A percentile compares a stretch with the other conserved stretches of the same genome.
phyloP scores from a whole-genome alignment of 2,329 filamentous ascomycete species.

The Nemania bipapillata region DNA sequence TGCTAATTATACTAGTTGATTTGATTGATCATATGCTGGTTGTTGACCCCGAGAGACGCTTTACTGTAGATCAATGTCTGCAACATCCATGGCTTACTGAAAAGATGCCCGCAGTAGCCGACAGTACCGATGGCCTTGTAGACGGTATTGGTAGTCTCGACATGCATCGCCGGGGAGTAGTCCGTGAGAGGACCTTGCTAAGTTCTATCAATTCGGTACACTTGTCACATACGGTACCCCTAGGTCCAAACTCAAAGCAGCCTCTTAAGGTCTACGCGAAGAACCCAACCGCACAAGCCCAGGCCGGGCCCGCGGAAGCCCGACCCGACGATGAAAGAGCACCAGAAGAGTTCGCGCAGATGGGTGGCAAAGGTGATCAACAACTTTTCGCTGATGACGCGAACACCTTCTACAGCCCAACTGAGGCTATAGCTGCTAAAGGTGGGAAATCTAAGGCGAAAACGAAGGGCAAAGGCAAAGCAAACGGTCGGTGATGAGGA shows the following conservation, averaged over 20 bases:
- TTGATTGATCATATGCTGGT: constrained; percentile 95
- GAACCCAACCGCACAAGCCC: constrained; percentile 65
- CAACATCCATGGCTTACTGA: constrained; percentile 88
- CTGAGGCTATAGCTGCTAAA: constrained; percentile 52
- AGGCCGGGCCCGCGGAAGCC: constrained; percentile 65
- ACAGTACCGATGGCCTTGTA: constrained; percentile 92
- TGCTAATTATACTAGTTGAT: constrained; percentile 66
- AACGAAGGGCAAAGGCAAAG: constrained; percentile 45
- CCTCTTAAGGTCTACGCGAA: constrained; percentile 80
- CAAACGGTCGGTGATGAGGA: constrained; percentile 35
- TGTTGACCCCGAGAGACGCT: constrained; percentile 83
- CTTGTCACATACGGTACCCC: constrained; percentile 62
- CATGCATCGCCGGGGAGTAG: constrained; percentile 81
- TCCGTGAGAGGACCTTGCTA: constrained; percentile 85
- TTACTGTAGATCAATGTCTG: constrained; percentile 89
- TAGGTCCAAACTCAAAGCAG: constrained; percentile 67
- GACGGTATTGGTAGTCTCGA: constrained; percentile 85
- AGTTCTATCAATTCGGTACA: constrained; percentile 81
- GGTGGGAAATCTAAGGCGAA: constrained; percentile 44
- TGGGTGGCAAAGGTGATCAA: constrained; percentile 88
- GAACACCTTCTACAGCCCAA: constrained; percentile 61
- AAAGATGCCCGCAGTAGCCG: constrained; percentile 69
- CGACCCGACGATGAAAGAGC: constrained; percentile 74
- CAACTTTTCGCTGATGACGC: constrained; percentile 75
- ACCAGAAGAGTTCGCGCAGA: constrained; percentile 80